Evolutionary conservation across 495 filamentous ascomycete species (phyloP).

Genomic region (Lasiosphaeria ovina): DNA sequence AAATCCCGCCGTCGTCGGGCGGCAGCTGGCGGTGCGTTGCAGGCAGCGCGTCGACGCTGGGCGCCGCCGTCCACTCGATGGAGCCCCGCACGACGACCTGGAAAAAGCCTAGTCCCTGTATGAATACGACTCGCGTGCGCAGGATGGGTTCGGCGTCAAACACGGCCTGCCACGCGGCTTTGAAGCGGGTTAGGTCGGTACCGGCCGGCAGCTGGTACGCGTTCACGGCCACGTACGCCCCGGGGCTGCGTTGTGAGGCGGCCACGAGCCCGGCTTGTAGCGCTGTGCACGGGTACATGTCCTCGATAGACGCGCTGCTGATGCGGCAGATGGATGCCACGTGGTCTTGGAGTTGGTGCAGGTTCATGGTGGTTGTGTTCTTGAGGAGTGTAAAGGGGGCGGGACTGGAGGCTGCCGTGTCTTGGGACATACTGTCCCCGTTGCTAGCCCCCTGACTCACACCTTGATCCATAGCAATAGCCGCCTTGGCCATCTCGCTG

Average conservation of each 20-base stretch:
- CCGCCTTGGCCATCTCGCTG: conserved; percentile 39
- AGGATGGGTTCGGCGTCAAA: not conserved
- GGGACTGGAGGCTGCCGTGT: no score
- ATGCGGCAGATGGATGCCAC: conserved; percentile 25
- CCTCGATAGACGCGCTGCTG: conserved; percentile 31
- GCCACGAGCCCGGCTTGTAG: conserved; percentile 63
- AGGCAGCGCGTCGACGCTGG: conserved; percentile 6
- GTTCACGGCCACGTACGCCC: conserved; percentile 53
- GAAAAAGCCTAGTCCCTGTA: conserved; percentile 15
- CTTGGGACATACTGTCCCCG: no score
- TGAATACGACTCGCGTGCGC: conserved; percentile 26
- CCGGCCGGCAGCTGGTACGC: conserved; percentile 44
- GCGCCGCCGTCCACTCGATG: not conserved
- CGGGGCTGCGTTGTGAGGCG: conserved; percentile 41
- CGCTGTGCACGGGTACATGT: conserved; percentile 63
- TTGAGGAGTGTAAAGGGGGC: not conserved
- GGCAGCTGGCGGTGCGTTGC: conserved; percentile 15
- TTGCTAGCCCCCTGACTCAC: no score
- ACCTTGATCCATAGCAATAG: not conserved
- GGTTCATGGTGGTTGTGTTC: not conserved
- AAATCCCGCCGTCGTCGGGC: conserved; percentile 18
- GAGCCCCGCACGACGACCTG: conserved; percentile 22
- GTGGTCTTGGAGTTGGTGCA: conserved; percentile 1
- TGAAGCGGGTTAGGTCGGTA: conserved; percentile 17
- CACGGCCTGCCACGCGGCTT: conserved; percentile 1